Base-by-base conservation (phyloP, 768 basidiomycete species). In the Russula dissimulans region DNA sequence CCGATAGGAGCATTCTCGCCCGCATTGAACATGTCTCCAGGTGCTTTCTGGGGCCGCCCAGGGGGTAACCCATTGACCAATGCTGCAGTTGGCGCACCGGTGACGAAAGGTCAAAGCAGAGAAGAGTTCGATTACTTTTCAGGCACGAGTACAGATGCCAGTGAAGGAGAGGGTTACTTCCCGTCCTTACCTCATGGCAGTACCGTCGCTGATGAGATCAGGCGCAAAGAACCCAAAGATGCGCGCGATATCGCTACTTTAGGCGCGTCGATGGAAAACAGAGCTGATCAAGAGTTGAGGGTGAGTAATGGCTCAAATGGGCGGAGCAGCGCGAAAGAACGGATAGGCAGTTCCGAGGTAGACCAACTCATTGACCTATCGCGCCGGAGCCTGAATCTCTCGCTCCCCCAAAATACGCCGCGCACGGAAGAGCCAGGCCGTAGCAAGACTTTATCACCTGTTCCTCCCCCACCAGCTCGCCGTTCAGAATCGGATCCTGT, bases 21-120 rank as follows among this genome's bases (percentile, higher is more conserved):
- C 1, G 84, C 82, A 29, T 76, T 82, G 12, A 77, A 83, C 15
- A 86, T 90, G 80, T 83, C 81, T 15, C 87, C 89, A 32, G 87
- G 84, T 14, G 81, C 82, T 42, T 87, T 86, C 71, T 92, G 84
- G 83, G 86, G 81, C 51, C 81, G 73, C 64, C 83, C 79, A 38
- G 80, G 77, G 11, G 68, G 66, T 34, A 74, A 74, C 57, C 73
- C 78, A 47, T 76, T 72, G 70, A 75, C 83, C 56, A 84, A 85
- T 62, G 74, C 83, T n/a, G 77, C 81, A 10, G 81, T 83, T 1
- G 85, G 84, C 44, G 85, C 83, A 31, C 85, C 84, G 0, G 75
- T 80, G 38, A 63, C 54, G 44, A 67, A 51, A 36, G 59, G 61
- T 44, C 51, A 32, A 45, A 56, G 29, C 56, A 47, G 47, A 15